Percentiles rank a stretch among this genome's conserved stretches.
Conservation (phyloP, 139 green algal genomes). For the Chlamydomonas sphaeroides region DNA sequence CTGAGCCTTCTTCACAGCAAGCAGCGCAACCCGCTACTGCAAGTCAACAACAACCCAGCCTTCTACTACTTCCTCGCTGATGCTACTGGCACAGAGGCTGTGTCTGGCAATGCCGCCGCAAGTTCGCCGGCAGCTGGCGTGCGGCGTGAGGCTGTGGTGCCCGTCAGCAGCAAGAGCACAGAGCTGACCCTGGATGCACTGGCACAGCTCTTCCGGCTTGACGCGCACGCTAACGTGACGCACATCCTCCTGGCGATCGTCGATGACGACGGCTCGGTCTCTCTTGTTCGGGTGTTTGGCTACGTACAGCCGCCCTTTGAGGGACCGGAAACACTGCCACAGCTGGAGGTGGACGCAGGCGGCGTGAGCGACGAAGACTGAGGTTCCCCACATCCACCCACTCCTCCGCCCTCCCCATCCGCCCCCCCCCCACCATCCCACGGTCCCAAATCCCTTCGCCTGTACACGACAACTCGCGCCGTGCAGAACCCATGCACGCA, state of each 20-base stretch:
- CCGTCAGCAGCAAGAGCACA: conserved; percentile 50
- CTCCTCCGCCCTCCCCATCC: too few relatives aligned
- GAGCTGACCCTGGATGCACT: conserved; percentile 34
- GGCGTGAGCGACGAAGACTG: conserved; percentile 28
- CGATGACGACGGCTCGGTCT: conserved; percentile 58
- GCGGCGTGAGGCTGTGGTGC: conserved; percentile 42
- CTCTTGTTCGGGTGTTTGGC: conserved; percentile 48
- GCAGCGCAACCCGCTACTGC: conserved; percentile 20
- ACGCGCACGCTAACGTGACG: conserved; percentile 9
- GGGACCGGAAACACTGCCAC: conserved; percentile 45
- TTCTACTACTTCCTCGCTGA: conserved; percentile 57
- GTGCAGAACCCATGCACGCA: too few relatives aligned
- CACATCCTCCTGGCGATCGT: conserved; percentile 52
- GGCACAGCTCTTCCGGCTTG: conserved; percentile 31
- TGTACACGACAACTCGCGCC: too few relatives aligned
- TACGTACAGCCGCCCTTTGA: conserved; percentile 59
- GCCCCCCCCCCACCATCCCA: too few relatives aligned
- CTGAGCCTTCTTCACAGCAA: conserved; percentile 54
- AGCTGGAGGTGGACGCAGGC: background rate
- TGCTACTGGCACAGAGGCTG: background rate
- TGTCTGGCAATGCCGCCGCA: background rate
- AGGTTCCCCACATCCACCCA: too few relatives aligned
- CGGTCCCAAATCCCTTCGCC: too few relatives aligned
- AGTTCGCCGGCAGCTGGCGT: too few relatives aligned
- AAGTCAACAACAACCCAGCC: background rate